Conservation (phyloP, 2,329 filamentous ascomycete species). For the Pseudogymnoascus sp. region DNA sequence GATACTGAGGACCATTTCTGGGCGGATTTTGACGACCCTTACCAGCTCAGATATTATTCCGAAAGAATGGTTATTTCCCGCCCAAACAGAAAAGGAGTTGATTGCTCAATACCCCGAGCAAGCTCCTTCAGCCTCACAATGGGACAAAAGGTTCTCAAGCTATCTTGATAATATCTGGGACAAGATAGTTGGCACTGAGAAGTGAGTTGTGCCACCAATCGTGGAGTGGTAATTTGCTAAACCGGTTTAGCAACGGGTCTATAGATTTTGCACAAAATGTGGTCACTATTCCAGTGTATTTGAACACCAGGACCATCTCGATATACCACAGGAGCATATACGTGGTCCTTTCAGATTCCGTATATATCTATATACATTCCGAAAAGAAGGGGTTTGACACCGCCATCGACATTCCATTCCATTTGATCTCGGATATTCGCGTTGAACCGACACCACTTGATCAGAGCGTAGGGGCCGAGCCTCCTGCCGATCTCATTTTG, state of each 20-base stretch:
- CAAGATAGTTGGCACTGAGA: neutral
- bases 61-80: neutral
- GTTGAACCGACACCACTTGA: neutral
- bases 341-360: neutral
- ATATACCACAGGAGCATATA: neutral
- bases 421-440: neutral
- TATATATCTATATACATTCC: constrained; percentile 1
- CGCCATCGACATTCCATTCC: neutral
- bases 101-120: neutral
- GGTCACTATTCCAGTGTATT: neutral
- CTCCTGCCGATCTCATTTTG: neutral
- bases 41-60: neutral
- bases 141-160: constrained; percentile 1
- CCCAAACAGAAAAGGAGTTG: neutral
- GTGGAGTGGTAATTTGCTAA: neutral
- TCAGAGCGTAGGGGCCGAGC: neutral
- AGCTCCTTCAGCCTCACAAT: constrained; percentile 5
- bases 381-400: neutral
- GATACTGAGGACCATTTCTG: constrained; percentile 2
- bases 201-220: neutral
- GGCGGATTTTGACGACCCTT: neutral
- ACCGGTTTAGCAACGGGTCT: neutral
- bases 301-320: neutral
- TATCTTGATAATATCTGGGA: constrained; percentile 5
- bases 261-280: constrained; percentile 2